These are phyloP conservation scores for Globisporangium cederbergense DNA, from an alignment of 352 stramenopile genomes.

Conservation along the genomic window DNA sequence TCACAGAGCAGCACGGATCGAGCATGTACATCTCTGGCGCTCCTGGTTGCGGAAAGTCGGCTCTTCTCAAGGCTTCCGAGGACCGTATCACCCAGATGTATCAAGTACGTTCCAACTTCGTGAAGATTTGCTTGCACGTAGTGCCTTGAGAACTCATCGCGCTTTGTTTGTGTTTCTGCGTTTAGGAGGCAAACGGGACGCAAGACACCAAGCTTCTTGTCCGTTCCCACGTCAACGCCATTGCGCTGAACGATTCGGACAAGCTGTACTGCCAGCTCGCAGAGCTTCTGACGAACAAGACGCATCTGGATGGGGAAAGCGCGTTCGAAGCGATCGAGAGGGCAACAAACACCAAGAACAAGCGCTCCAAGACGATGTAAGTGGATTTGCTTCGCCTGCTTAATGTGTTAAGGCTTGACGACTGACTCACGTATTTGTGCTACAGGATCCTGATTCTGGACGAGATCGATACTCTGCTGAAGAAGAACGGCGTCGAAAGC, in stretches of 20 bases:
- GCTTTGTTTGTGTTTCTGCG: not conserved
- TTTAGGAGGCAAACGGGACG: constrained; percentile 19
- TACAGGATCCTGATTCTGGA: constrained; percentile 70
- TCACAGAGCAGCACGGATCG: constrained; percentile 39
- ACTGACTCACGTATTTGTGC: not conserved
- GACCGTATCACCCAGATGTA: constrained; percentile 48
- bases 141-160: not conserved
- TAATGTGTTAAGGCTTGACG: not conserved
- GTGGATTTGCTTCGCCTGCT: not conserved
- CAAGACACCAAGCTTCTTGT: constrained; percentile 35
- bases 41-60: constrained; percentile 76
- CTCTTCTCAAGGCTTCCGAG: constrained; percentile 57
- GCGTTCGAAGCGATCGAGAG: constrained; percentile 70
- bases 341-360: constrained; percentile 35
- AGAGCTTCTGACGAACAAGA: constrained; percentile 41
- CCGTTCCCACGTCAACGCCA: constrained; percentile 68
- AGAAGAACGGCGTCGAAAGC: constrained; percentile 59
- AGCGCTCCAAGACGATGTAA: constrained; percentile 56
- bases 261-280: constrained; percentile 60
- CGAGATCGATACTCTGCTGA: constrained; percentile 76
- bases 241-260: constrained; percentile 48
- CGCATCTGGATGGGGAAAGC: constrained; percentile 35
- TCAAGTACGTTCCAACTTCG: constrained; percentile 25
- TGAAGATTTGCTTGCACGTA: not conserved
- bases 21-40: constrained; percentile 80